Conservation (phyloP, 352 stramenopile genomes). For the Globisporangium viniferum region DNA sequence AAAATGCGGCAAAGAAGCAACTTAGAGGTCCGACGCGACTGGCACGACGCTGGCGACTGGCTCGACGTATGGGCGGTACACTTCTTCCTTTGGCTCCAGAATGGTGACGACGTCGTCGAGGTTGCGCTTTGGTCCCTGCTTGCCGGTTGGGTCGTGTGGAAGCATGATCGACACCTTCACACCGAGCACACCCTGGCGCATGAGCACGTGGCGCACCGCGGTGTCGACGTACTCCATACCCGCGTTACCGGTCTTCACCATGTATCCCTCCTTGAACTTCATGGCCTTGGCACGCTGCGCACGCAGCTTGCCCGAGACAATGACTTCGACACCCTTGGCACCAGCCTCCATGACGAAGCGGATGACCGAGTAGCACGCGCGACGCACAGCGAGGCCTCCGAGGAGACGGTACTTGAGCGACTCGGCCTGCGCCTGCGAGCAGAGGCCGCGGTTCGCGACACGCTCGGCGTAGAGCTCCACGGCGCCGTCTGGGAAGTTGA, state of each 20-base stretch:
- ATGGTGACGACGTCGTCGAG: slow-evolving; percentile 99
- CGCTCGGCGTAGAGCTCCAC: slow-evolving; percentile 99
- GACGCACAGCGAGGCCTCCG: slow-evolving; percentile 96
- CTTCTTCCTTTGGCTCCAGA: slow-evolving; percentile 98
- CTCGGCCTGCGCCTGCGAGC: slow-evolving; percentile 98
- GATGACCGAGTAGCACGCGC: slow-evolving; percentile 98
- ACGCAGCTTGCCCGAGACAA: slow-evolving; percentile 99
- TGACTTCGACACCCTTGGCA: slow-evolving; percentile 99
- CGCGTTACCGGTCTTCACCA: slow-evolving; percentile 99
- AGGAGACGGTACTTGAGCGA: slow-evolving; percentile 99
- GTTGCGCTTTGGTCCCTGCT: slow-evolving; percentile 96
- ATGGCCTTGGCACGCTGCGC: slow-evolving; percentile 99
- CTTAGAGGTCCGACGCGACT: slow-evolving; percentile 24
- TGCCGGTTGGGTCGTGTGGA: slow-evolving; percentile 96
- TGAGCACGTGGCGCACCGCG: slow-evolving; percentile 98
- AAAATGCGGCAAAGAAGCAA: not conserved
- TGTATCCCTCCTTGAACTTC: slow-evolving; percentile 99
- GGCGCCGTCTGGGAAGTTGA: slow-evolving; percentile 93
- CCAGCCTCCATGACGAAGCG: slow-evolving; percentile 99
- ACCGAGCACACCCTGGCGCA: slow-evolving; percentile 99
- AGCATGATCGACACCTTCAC: slow-evolving; percentile 99
- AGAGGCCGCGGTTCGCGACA: slow-evolving; percentile 98
- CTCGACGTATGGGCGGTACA: slow-evolving; percentile 82
- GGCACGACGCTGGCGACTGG: slow-evolving; percentile 54
- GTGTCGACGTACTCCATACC: slow-evolving; percentile 98